These are phyloP conservation scores for Neoboletus magnificus DNA, from an alignment of 768 basidiomycete species.

Conservation along the genomic window DNA sequence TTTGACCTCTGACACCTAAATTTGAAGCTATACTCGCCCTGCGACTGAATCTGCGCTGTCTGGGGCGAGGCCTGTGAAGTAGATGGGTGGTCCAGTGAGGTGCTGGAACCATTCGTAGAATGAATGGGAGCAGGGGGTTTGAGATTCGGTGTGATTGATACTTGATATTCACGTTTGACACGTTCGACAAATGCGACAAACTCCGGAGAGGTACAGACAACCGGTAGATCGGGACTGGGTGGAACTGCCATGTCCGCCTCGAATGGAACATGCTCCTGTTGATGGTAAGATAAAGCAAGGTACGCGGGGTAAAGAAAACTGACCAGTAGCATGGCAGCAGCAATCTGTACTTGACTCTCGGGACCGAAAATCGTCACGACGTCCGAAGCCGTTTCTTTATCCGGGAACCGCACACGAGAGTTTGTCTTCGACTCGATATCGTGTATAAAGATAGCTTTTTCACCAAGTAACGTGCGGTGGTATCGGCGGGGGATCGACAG, in stretches of 20 bases:
- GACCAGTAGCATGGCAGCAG: slow-evolving; percentile 92
- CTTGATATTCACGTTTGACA: slow-evolving; percentile 91
- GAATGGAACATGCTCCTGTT: slow-evolving; percentile 91
- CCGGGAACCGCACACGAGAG: slow-evolving; percentile 87
- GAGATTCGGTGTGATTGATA: slow-evolving; percentile 81
- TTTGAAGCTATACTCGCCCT: slow-evolving; percentile 83
- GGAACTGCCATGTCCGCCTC: slow-evolving; percentile 94
- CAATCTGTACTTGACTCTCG: slow-evolving; percentile 95
- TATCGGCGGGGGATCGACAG: slow-evolving; percentile 92
- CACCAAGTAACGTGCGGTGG: slow-evolving; percentile 91
- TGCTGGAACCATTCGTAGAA: slow-evolving; percentile 44
- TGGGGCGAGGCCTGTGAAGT: slow-evolving; percentile 20
- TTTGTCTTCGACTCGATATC: slow-evolving; percentile 98
- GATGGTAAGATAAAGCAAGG: slow-evolving; percentile 1
- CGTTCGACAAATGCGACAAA: slow-evolving; percentile 84
- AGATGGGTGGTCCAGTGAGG: slow-evolving; percentile 48
- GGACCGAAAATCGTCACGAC: slow-evolving; percentile 96
- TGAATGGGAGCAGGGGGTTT: slow-evolving; percentile 41
- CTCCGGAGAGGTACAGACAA: slow-evolving; percentile 73
- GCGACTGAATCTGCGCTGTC: slow-evolving; percentile 15
- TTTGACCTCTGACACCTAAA: slow-evolving; percentile 95
- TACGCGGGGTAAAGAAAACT: slow-evolving; percentile 22
- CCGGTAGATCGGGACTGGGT: slow-evolving; percentile 72
- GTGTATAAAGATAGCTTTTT: slow-evolving; percentile 95
- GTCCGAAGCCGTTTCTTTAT: slow-evolving; percentile 92